Evolutionary conservation across 345 rosid species (phyloP).

Genomic region (Trapa bicornis): DNA sequence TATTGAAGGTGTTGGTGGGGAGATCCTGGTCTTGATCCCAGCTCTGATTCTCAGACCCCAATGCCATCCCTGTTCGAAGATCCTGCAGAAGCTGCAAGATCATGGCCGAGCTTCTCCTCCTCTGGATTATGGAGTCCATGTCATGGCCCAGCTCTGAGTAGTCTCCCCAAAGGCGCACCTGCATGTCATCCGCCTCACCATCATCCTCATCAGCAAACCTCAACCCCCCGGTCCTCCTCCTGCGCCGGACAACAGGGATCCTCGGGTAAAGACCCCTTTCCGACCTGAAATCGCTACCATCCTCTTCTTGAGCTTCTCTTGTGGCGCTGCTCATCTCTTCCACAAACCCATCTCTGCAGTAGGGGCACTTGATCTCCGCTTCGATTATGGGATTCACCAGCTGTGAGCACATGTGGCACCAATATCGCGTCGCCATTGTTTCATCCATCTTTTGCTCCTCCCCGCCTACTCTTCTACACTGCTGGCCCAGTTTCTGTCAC

Average conservation of each 20-base stretch:
- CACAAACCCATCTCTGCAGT: slow-evolving; percentile 48
- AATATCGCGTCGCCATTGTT: slow-evolving; percentile 30
- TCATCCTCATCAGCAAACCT: slow-evolving; percentile 40
- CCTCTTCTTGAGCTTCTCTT: slow-evolving; percentile 6
- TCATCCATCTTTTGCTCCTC: slow-evolving; percentile 22
- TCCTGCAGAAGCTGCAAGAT: slow-evolving; percentile 72
- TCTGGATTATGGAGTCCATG: slow-evolving; percentile 42
- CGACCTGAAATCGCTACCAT: slow-evolving; percentile 50
- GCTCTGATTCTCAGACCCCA: slow-evolving; percentile 35
- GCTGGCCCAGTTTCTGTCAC: not conserved
- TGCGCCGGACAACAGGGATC: slow-evolving; percentile 56
- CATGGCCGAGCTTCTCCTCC: slow-evolving; percentile 64
- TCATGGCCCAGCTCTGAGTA: slow-evolving; percentile 40
- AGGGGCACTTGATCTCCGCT: slow-evolving; percentile 69
- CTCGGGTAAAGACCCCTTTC: slow-evolving; percentile 69
- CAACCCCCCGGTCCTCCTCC: slow-evolving; percentile 45
- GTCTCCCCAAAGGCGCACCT: slow-evolving; percentile 25
- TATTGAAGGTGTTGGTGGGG: slow-evolving; percentile 38
- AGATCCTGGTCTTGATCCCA: slow-evolving; percentile 11
- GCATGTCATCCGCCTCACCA: slow-evolving; percentile 10
- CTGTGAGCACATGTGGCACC: slow-evolving; percentile 61
- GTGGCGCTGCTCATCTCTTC: slow-evolving; percentile 30
- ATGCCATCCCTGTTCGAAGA: slow-evolving; percentile 49
- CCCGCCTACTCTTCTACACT: not conserved
- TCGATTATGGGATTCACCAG: slow-evolving; percentile 57